A percentile compares a stretch with the other conserved stretches of the same genome.
Evolutionary conservation across 2,329 filamentous ascomycete species (phyloP).

Genomic region (Paraconiothyrium brasiliense): DNA sequence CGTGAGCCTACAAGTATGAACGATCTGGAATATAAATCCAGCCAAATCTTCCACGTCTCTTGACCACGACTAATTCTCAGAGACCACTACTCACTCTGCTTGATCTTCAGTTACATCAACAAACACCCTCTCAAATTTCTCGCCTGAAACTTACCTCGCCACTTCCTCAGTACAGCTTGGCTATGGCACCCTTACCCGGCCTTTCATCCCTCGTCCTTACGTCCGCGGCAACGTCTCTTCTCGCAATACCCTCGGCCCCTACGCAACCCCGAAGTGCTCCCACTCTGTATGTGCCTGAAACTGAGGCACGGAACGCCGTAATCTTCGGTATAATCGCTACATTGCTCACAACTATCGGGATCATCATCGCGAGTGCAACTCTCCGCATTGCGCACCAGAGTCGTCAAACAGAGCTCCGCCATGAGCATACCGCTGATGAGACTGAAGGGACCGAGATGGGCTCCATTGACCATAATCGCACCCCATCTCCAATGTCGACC

Average conservation of each 20-base stretch:
- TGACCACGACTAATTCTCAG: too few relatives aligned
- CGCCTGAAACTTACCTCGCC: neutral
- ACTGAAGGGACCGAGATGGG: neutral
- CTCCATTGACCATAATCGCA: neutral
- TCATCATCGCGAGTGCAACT: conserved; percentile 9
- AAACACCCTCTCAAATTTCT: too few relatives aligned
- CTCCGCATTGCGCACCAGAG: conserved; percentile 9
- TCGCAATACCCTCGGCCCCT: neutral
- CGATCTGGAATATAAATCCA: too few relatives aligned
- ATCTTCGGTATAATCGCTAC: conserved; percentile 14
- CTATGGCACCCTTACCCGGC: neutral
- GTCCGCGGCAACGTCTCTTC: neutral
- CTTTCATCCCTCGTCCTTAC: neutral
- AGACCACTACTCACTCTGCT: too few relatives aligned
- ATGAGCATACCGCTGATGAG: neutral
- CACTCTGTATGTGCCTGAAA: neutral
- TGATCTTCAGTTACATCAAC: too few relatives aligned
- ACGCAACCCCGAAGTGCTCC: neutral
- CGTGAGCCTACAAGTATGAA: too few relatives aligned
- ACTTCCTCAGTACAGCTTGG: neutral
- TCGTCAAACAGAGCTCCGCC: neutral
- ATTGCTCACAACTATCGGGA: conserved; percentile 3
- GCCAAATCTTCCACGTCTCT: too few relatives aligned
- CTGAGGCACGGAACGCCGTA: conserved; percentile 11
- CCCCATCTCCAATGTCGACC: neutral